These are phyloP conservation scores for Xylaria sp. DNA, from an alignment of 2,329 filamentous ascomycete genomes.

Conservation along the genomic window DNA sequence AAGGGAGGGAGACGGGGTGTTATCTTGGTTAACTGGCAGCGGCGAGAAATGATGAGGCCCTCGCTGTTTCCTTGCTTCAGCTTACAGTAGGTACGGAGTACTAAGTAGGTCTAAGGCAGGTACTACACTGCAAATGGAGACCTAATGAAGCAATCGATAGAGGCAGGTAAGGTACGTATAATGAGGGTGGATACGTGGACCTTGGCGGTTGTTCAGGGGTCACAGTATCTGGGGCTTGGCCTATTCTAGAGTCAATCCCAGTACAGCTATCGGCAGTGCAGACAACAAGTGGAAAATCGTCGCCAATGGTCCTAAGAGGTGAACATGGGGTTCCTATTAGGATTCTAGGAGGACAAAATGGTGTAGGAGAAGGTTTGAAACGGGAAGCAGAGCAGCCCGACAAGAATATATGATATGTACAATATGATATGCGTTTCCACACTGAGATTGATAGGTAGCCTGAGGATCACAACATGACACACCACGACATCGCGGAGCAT, in stretches of 20 bases:
- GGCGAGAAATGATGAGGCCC: constrained; percentile 9
- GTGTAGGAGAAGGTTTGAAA: neutral
- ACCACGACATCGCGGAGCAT: constrained; percentile 4
- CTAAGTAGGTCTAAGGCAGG: too few species aligned
- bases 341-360: neutral
- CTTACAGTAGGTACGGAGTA: too few species aligned
- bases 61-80: constrained; percentile 4
- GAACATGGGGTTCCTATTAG: neutral
- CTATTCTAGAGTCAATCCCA: neutral
- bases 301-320: neutral
- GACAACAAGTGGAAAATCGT: constrained; percentile 18
- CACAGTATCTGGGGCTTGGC: constrained; percentile 1
- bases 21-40: neutral
- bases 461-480: constrained; percentile 1
- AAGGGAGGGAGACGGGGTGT: neutral
- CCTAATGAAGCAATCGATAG: neutral
- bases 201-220: neutral
- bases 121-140: too few species aligned
- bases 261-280: neutral
- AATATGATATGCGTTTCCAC: neutral
- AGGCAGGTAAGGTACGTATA: neutral
- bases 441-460: neutral
- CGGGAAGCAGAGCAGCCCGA: neutral
- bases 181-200: neutral
- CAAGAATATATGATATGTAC: neutral